Evolutionary conservation across 2,329 filamentous ascomycete species (phyloP).

Genomic region (Fusarium sp.): DNA sequence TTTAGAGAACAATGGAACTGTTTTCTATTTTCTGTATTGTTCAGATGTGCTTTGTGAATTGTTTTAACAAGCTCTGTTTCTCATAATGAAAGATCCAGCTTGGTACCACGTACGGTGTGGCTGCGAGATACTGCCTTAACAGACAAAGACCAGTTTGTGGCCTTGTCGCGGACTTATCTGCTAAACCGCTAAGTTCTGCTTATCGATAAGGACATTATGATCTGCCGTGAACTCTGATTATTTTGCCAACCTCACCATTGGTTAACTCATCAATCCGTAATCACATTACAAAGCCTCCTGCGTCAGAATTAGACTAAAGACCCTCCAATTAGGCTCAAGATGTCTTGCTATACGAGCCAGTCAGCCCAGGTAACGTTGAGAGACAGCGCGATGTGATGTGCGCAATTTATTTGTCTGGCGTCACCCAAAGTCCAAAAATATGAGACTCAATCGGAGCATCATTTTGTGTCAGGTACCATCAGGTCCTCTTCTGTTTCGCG

Average conservation of each 20-base stretch:
- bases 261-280: background rate
- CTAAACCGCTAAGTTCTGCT: accelerated
- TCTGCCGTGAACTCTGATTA: slow-evolving; percentile 2
- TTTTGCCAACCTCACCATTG: slow-evolving; percentile 8
- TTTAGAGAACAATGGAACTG: too few species aligned
- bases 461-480: slow-evolving; percentile 2
- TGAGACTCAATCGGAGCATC: slow-evolving; percentile 1
- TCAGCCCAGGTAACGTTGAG: background rate
- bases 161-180: background rate
- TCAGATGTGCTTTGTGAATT: too few species aligned
- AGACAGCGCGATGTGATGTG: background rate
- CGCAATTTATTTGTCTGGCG: background rate
- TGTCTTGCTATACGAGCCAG: slow-evolving; percentile 6
- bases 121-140: background rate
- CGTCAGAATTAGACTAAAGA: slow-evolving; percentile 23
- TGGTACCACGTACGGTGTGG: too few species aligned
- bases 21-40: too few species aligned
- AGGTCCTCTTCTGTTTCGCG: background rate
- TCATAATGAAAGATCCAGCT: too few species aligned
- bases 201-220: background rate
- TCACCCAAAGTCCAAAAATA: background rate
- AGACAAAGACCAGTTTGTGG: accelerated
- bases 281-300: background rate
- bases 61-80: too few species aligned
- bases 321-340: background rate